Evolutionary conservation across 148 eudicot genomes (phyloP).

Genomic region (Camellia sinensis): DNA sequence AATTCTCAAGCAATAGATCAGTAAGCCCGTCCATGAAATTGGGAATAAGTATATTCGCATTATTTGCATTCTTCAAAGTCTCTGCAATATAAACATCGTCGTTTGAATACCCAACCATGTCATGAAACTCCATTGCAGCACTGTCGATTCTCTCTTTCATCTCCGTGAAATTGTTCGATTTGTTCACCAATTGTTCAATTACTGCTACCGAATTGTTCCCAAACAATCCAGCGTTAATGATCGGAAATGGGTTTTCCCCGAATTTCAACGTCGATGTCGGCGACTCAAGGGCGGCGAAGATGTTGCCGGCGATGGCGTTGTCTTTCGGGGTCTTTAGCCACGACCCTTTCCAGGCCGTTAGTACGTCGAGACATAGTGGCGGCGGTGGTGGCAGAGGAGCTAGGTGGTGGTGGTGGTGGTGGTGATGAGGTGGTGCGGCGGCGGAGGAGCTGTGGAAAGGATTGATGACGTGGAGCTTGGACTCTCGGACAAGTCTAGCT

Average conservation of each 20-base stretch:
- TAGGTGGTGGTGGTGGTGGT: neutral
- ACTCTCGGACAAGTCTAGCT: slow-evolving; percentile 28
- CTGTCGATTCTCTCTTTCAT: neutral
- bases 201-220: neutral
- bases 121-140: neutral
- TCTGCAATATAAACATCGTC: too few species aligned
- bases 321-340: neutral
- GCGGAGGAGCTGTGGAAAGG: neutral
- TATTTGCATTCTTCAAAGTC: too few species aligned
- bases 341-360: slow-evolving; percentile 30
- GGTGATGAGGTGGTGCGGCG: neutral
- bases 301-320: neutral
- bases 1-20: slow-evolving; percentile 1
- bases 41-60: neutral
- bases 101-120: neutral
- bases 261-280: neutral
- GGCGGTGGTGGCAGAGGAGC: neutral
- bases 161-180: neutral
- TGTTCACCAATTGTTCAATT: neutral
- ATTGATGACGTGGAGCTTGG: slow-evolving; percentile 4
- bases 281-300: neutral
- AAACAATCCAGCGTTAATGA: neutral
- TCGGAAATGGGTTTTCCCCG: neutral
- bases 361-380: slow-evolving; percentile 31
- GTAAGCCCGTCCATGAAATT: slow-evolving; percentile 6